Base-by-base conservation (phyloP, 495 filamentous ascomycete genomes). In the Geoglossum glabrum region DNA sequence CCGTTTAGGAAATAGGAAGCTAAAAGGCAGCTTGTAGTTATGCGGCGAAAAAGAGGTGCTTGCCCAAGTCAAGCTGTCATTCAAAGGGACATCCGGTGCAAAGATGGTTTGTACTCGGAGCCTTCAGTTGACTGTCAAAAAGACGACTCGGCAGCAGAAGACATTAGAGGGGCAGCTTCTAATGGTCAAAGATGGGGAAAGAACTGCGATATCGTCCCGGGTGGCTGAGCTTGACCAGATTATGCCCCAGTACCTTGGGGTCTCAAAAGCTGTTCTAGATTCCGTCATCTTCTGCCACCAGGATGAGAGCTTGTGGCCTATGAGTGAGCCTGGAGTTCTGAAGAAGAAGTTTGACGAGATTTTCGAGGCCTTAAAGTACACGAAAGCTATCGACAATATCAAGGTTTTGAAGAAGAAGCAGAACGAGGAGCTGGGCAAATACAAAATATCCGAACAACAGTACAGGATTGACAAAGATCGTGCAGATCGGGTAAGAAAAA, bases 251-350 rank as follows among this genome's bases (percentile, higher is more conserved):
- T 85, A 89, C 61, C 76, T 98, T 5, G 92, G 93, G 33, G 92
- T 96, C 9, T 92, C 89, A 3, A 81, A 83, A 58, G 88, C 92
- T 9, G 79, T 98, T 15, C 76, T 98, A 33, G 89, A 97, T 49
- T 83, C 79, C 50, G 92, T 98, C 65, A 96, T 98, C 62, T 98
- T 98, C 70, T 98, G 92, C 66, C 92, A 98, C 67, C 92, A 98
- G 63, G 92, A 98, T 61, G 92, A 98, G 59, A 95, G 90, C 57
- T 67, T 97, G 49, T 98, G 92, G 92, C 92, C 92, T 13, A 88
- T 98, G 85, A 95, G 89, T 63, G 87, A 93, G 64, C 87, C 90
- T 0, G 67, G 73, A 0, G 77, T 77, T 3, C 72, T 98, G 26
- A 98, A 98, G 70, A 90, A 92, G 70, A 81, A 78, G 38, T 98